phyloP scores from a whole-genome alignment of 139 green algal species.

The Chlorella sp. region DNA sequence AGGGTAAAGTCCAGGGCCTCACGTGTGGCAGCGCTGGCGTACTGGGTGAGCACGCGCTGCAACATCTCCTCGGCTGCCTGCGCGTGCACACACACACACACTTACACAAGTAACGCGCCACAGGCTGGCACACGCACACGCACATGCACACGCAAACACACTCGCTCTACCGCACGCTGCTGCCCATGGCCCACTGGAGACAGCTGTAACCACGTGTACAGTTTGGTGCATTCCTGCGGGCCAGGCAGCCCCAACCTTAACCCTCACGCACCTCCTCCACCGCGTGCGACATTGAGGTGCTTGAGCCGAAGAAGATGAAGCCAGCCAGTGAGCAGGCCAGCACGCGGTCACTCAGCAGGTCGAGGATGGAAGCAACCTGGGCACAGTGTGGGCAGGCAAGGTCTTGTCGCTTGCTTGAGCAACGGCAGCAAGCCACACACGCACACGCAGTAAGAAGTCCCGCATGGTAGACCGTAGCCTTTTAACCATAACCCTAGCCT shows the following conservation, averaged over 20 bases:
- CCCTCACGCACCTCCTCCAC: conserved; percentile 28
- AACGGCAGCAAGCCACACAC: not conserved
- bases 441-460: not conserved
- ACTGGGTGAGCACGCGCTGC: no score
- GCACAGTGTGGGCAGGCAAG: conserved; percentile 19
- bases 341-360: conserved; percentile 26
- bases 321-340: conserved; percentile 52
- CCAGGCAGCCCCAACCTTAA: conserved; percentile 3
- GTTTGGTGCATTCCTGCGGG: not conserved
- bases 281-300: conserved; percentile 44
- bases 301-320: conserved; percentile 80
- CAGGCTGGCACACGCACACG: not conserved
- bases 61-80: no score
- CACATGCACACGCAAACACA: not conserved
- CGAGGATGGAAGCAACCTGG: conserved; percentile 8
- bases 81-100: no score
- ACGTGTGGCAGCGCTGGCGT: no score
- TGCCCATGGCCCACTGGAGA: not conserved
- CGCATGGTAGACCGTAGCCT: not conserved
- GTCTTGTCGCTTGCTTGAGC: not conserved
- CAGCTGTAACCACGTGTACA: not conserved
- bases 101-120: no score
- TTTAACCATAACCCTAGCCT: no score
- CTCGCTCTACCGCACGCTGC: not conserved
- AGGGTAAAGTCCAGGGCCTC: no score